phyloP scores from a whole-genome alignment of 768 basidiomycete species.

The Leccinum subgranulosum region DNA sequence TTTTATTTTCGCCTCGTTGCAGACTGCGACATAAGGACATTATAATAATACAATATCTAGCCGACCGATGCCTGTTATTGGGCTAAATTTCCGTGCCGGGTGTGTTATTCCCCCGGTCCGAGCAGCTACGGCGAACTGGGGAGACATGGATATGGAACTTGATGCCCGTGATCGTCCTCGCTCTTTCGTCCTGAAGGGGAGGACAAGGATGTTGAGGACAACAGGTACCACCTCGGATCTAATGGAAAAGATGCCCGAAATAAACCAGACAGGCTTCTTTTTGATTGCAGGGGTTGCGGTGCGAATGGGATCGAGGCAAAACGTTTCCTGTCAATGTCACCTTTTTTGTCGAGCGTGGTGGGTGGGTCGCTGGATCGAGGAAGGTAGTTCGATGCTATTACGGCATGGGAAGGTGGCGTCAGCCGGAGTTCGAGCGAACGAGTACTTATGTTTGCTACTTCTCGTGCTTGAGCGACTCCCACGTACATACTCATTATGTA shows the following conservation, averaged over 20 bases:
- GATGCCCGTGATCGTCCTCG: not conserved
- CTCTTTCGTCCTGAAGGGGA: not conserved
- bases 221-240: not conserved
- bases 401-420: not conserved
- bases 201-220: not conserved
- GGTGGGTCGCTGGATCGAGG: not conserved
- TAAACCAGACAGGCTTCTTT: not conserved
- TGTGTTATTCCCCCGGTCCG: not conserved
- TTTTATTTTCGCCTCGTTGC: not conserved
- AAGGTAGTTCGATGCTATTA: not conserved
- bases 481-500: not conserved
- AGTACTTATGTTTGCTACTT: not conserved
- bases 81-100: not conserved
- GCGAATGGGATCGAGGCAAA: not conserved
- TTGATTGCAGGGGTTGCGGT: not conserved
- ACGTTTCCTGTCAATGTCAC: not conserved
- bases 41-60: not conserved
- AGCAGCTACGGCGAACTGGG: not conserved
- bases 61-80: not conserved
- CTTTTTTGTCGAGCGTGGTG: not conserved
- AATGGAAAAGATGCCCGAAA: not conserved
- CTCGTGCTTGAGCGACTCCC: no score
- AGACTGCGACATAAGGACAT: not conserved
- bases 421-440: not conserved
- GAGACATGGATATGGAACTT: not conserved